Conservation (phyloP, 2,329 filamentous ascomycete genomes). For the Monosporascus cannonballus region DNA sequence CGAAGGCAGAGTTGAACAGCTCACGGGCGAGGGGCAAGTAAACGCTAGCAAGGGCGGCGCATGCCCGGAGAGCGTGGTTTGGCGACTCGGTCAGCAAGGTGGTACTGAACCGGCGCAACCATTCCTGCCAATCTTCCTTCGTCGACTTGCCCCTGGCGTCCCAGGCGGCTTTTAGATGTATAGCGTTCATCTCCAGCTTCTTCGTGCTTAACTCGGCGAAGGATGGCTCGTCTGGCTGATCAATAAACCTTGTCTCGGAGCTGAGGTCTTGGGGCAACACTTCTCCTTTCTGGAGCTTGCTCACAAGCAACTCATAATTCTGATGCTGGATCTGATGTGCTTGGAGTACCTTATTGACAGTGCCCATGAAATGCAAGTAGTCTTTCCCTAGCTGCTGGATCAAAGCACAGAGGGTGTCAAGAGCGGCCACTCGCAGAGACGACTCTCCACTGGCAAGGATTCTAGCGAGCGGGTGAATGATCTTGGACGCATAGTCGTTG, state of each 20-base stretch:
- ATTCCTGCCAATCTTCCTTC: constrained; percentile 98
- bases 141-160: constrained; percentile 95
- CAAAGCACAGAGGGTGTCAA: constrained; percentile 90
- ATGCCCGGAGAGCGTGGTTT: constrained; percentile 89
- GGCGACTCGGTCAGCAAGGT: constrained; percentile 92
- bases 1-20: constrained; percentile 97
- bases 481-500: constrained; percentile 92
- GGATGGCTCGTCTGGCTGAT: constrained; percentile 71
- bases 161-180: constrained; percentile 96
- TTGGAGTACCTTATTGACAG: constrained; percentile 81
- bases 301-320: constrained; percentile 88
- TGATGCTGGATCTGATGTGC: constrained; percentile 77
- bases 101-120: constrained; percentile 94
- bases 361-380: constrained; percentile 88
- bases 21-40: constrained; percentile 89
- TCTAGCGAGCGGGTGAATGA: constrained; percentile 86
- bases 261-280: constrained; percentile 92
- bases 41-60: constrained; percentile 82
- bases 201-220: constrained; percentile 83
- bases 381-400: constrained; percentile 96
- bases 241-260: constrained; percentile 73
- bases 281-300: constrained; percentile 90
- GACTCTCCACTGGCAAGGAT: constrained; percentile 71
- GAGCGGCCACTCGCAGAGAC: constrained; percentile 68
- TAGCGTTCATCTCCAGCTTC: constrained; percentile 94